Evolutionary conservation across 805 yeast species (phyloP).

Genomic region (Huiozyma naganishii): DNA sequence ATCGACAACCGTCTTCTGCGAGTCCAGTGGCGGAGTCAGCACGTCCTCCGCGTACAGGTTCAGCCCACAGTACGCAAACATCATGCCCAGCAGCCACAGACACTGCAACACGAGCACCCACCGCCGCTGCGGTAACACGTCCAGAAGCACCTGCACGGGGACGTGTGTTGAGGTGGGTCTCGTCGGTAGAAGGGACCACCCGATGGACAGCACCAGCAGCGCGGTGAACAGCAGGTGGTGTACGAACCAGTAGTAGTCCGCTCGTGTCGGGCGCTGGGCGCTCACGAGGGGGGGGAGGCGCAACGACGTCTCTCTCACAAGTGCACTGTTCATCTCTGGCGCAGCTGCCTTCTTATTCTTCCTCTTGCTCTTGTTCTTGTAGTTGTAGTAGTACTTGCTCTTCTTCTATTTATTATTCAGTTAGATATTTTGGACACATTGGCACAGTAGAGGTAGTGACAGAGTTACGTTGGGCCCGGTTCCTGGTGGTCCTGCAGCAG

Average conservation of each 20-base stretch:
- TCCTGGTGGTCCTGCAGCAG: conserved; percentile 8
- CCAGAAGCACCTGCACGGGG: conserved; percentile 1
- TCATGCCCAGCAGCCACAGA: conserved; percentile 56
- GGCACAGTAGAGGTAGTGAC: too few relatives aligned
- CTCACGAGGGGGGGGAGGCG: background rate
- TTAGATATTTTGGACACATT: too few relatives aligned
- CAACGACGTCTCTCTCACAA: background rate
- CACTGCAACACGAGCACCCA: conserved; percentile 83
- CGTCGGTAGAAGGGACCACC: conserved; percentile 60
- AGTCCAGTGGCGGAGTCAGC: conserved; percentile 48
- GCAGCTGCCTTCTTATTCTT: too few relatives aligned
- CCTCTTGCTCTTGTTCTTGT: too few relatives aligned
- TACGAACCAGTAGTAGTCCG: conserved; percentile 82
- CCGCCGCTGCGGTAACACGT: conserved; percentile 63
- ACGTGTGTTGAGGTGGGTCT: conserved; percentile 1
- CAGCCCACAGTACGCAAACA: conserved; percentile 60
- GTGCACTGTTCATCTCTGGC: too few relatives aligned
- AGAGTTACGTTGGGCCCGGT: too few relatives aligned
- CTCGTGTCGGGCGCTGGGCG: conserved; percentile 1
- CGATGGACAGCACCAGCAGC: conserved; percentile 42
- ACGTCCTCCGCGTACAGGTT: conserved; percentile 69
- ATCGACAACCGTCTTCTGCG: conserved; percentile 53
- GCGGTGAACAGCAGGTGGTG: conserved; percentile 58
- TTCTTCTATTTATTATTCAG: too few relatives aligned
- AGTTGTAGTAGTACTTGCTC: too few relatives aligned